Percentiles rank a stretch among this genome's conserved stretches.
Conservation (phyloP, 129 eudicot genomes). For the Glebionis coronaria region DNA sequence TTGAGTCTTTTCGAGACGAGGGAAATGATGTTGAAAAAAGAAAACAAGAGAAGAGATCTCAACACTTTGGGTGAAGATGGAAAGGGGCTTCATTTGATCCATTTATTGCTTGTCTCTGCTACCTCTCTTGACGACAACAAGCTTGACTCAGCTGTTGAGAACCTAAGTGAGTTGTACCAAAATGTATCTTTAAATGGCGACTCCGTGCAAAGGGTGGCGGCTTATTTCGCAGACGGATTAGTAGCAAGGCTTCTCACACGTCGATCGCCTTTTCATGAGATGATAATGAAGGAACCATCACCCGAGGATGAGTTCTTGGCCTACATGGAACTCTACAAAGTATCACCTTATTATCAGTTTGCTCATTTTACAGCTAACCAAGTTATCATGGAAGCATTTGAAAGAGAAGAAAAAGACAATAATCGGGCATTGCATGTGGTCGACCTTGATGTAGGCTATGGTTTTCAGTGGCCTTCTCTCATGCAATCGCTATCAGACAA, state of each 20-base stretch:
- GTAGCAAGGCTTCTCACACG: constrained; percentile 64
- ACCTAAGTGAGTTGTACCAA: constrained; percentile 49
- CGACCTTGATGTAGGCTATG: constrained; percentile 64
- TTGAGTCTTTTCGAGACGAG: constrained; percentile 56
- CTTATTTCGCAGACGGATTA: constrained; percentile 80
- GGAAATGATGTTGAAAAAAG: constrained; percentile 54
- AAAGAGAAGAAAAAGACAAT: constrained; percentile 41
- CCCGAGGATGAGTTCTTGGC: constrained; percentile 64
- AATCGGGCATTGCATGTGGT: constrained; percentile 51
- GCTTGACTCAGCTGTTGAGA: constrained; percentile 38
- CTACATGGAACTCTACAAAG: constrained; percentile 68
- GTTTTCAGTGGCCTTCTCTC: constrained; percentile 92
- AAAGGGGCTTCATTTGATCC: constrained; percentile 67
- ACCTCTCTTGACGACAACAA: constrained; percentile 51
- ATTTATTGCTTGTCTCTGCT: constrained; percentile 59
- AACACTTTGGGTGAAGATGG: constrained; percentile 28
- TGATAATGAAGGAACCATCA: constrained; percentile 61
- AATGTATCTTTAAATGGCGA: constrained; percentile 54
- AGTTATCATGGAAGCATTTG: constrained; percentile 73
- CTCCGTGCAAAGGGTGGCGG: constrained; percentile 80
- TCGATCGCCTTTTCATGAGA: constrained; percentile 64
- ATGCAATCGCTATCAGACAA: constrained; percentile 81
- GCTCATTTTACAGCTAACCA: constrained; percentile 96
- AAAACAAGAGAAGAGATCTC: constrained; percentile 23
- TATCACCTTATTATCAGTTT: constrained; percentile 76